Evolutionary conservation across 2,329 filamentous ascomycete species (phyloP), one percentile per base, ranked within the genome.

Genomic region (Chlorencoelia australis): DNA sequence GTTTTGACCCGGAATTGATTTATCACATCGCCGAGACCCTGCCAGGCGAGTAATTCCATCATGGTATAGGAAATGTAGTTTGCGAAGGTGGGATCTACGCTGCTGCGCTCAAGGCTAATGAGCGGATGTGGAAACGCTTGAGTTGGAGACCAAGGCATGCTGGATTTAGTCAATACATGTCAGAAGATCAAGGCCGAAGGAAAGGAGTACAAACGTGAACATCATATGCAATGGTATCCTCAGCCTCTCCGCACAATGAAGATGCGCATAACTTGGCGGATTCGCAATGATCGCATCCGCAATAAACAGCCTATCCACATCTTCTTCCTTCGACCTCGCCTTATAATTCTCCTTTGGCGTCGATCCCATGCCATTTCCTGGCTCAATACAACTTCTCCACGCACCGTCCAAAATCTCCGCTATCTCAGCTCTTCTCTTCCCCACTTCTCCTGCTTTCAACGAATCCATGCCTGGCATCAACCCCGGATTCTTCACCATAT

Each of bases 121-220:
- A 89, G 57, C 0, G 84, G 83, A 53, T 89, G 83, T 0, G 53
- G 53, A 45, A 89, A 89, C 0, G 74, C 69, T 37, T 77, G 70
- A 0, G 83, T 88, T 0, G 82, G 81, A 0, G 76, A 82, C 51
- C 84, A 88, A 0, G 83, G 83, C n/a, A n/a, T n/a, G n/a, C n/a
- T n/a, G n/a, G n/a, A n/a, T n/a, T n/a, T n/a, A n/a, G n/a, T n/a
- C n/a, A n/a, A n/a, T n/a, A n/a, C n/a, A n/a, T n/a, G n/a, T n/a
- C n/a, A n/a, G n/a, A n/a, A n/a, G n/a, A n/a, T n/a, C n/a, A n/a
- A n/a, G n/a, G n/a, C n/a, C n/a, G n/a, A n/a, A n/a, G n/a, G n/a
- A n/a, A n/a, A n/a, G n/a, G n/a, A n/a, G n/a, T n/a, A n/a, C n/a
- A 39, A 88, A 81, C 41, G 87, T 94, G 56, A 94, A 94, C 79